Evolutionary conservation across 2,329 filamentous ascomycete species (phyloP).

Genomic region (Allantophomopsis cytisporea): DNA sequence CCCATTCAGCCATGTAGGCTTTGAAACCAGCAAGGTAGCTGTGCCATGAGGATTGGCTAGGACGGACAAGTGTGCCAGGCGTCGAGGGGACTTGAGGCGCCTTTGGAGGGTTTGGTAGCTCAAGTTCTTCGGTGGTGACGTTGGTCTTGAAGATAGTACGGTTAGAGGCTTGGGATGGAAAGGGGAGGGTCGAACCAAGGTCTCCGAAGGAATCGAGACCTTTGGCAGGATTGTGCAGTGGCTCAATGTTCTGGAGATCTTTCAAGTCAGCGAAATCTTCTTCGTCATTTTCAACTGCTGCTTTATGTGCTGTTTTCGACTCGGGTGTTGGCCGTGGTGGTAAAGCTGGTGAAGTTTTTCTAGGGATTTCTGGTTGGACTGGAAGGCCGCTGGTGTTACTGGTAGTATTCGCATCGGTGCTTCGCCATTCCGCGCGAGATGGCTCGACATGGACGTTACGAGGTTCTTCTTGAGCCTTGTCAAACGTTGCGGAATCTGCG

Average conservation of each 20-base stretch:
- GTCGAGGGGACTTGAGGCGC: constrained; percentile 33
- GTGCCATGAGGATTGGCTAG: constrained; percentile 28
- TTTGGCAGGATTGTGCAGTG: constrained; percentile 28
- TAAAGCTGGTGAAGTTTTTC: neutral
- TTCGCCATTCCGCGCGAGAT: constrained; percentile 39
- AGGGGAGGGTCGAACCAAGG: constrained; percentile 39
- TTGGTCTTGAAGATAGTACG: constrained; percentile 19
- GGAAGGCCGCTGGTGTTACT: neutral
- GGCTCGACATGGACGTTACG: constrained; percentile 45
- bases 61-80: constrained; percentile 27
- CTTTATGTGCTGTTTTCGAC: neutral
- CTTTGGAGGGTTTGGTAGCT: constrained; percentile 20
- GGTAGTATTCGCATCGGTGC: neutral
- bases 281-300: neutral
- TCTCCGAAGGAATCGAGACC: constrained; percentile 39
- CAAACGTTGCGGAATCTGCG: neutral
- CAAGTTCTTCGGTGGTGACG: constrained; percentile 27
- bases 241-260: constrained; percentile 41
- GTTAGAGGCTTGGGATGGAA: constrained; percentile 35
- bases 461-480: constrained; percentile 12
- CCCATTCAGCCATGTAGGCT: constrained; percentile 34
- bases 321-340: neutral
- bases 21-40: constrained; percentile 38
- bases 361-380: neutral
- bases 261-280: constrained; percentile 24